Conservation (phyloP, 495 filamentous ascomycete genomes). For the Annulohypoxylon stygium region DNA sequence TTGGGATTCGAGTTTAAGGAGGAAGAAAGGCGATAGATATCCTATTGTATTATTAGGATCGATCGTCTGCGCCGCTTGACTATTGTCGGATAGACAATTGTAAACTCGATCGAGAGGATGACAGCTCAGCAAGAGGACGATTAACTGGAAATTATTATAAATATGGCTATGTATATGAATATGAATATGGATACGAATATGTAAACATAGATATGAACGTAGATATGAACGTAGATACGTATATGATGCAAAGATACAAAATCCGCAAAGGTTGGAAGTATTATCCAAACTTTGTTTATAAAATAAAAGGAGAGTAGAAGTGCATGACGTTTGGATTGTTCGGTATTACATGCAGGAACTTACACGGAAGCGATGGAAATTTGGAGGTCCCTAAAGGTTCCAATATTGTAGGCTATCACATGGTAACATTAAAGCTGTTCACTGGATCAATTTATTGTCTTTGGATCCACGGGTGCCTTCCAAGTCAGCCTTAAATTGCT, state of each 20-base stretch:
- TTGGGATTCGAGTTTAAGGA: conserved; percentile 9
- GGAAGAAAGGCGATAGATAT: conserved; percentile 31
- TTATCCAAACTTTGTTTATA: conserved; percentile 2
- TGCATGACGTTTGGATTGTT: conserved; percentile 14
- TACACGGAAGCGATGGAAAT: conserved; percentile 8
- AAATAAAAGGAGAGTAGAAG: conserved; percentile 16
- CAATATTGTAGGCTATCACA: conserved; percentile 29
- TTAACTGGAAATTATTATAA: not conserved
- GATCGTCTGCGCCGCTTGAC: conserved; percentile 32
- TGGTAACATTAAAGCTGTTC: conserved; percentile 20
- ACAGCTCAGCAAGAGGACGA: not conserved
- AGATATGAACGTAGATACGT: not conserved
- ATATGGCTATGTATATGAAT: not conserved
- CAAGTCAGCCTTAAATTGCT: conserved; percentile 44
- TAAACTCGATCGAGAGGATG: not conserved
- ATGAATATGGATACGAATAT: not conserved
- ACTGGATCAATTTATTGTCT: conserved; percentile 9
- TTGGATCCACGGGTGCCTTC: conserved; percentile 11
- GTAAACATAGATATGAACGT: not conserved
- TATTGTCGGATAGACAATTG: conserved; percentile 18
- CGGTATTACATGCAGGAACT: conserved; percentile 15
- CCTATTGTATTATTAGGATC: conserved; percentile 38
- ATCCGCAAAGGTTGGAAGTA: not conserved
- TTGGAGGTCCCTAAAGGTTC: not conserved
- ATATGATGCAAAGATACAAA: not conserved